phyloP scores from a whole-genome alignment of 2,329 filamentous ascomycete species.

The Ambrosiella beaveri region DNA sequence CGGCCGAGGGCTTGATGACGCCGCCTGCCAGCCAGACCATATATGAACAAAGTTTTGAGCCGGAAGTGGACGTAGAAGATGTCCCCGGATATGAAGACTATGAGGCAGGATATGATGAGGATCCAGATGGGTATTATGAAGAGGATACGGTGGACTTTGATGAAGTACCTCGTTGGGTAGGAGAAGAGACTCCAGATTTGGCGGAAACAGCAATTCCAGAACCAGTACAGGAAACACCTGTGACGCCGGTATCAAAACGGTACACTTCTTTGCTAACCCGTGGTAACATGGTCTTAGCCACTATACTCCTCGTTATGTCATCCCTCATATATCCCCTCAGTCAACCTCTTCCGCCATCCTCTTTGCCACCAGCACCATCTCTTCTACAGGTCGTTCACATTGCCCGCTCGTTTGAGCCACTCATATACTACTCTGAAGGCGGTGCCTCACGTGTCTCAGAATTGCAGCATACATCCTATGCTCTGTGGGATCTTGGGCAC shows the following conservation, averaged over 20 bases:
- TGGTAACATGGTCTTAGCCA: neutral
- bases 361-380: conserved; percentile 47
- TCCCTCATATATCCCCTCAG: conserved; percentile 32
- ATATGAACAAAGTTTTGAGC: neutral
- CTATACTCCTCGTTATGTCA: neutral
- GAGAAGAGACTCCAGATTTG: too few relatives aligned
- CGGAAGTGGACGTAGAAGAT: conserved; percentile 1
- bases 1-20: neutral
- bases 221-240: too few relatives aligned
- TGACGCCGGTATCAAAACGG: too few relatives aligned
- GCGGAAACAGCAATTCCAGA: too few relatives aligned
- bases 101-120: neutral
- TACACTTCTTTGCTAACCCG: neutral
- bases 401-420: conserved; percentile 78
- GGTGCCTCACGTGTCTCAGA: conserved; percentile 73
- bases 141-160: neutral
- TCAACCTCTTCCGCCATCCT: conserved; percentile 41
- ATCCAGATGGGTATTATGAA: neutral
- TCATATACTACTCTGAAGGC: conserved; percentile 88
- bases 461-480: conserved; percentile 77
- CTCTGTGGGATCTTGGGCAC: conserved; percentile 88
- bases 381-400: conserved; percentile 80
- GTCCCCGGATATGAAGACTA: neutral
- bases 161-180: neutral
- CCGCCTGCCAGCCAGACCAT: conserved; percentile 1